phyloP scores from a whole-genome alignment of 352 stramenopile species.

The Globisporangium paroecandrum region DNA sequence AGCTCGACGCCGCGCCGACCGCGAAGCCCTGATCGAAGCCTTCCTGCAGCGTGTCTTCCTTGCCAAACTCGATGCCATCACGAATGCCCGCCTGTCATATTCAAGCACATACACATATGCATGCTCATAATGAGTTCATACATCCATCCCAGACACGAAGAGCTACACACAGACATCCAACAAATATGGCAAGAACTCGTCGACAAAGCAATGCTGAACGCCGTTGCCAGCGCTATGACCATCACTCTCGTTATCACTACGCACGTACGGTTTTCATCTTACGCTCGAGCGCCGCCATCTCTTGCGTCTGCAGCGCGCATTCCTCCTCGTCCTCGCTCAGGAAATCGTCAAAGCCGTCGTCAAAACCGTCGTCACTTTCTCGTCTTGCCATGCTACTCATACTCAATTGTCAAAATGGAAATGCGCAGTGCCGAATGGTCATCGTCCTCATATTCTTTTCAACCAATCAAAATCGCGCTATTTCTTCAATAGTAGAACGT shows the following conservation, averaged over 20 bases:
- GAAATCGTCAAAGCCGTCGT: constrained; percentile 69
- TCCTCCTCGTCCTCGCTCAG: constrained; percentile 56
- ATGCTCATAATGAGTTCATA: not conserved
- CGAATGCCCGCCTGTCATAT: constrained; percentile 49
- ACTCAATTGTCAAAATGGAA: not conserved
- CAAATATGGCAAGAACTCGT: not conserved
- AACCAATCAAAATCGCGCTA: not conserved
- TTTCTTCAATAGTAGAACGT: too few species aligned
- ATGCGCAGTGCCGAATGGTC: not conserved
- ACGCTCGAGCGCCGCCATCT: constrained; percentile 52
- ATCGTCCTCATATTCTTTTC: not conserved
- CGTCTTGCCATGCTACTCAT: not conserved
- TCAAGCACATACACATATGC: not conserved
- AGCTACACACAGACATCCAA: constrained; percentile 8
- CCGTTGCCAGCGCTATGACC: not conserved
- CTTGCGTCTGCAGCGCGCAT: constrained; percentile 39
- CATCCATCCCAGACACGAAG: not conserved
- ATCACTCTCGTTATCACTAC: not conserved
- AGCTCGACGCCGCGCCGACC: constrained; percentile 29
- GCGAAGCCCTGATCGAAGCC: constrained; percentile 66
- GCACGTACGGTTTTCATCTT: constrained; percentile 54
- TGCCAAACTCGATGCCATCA: constrained; percentile 64
- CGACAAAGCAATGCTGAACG: not conserved
- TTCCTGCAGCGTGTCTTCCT: constrained; percentile 66
- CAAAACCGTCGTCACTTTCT: constrained; percentile 11